Evolutionary conservation across 805 yeast species (phyloP), one percentile per base, ranked within the genome.

Genomic region (Priceomyces melissophilus): DNA sequence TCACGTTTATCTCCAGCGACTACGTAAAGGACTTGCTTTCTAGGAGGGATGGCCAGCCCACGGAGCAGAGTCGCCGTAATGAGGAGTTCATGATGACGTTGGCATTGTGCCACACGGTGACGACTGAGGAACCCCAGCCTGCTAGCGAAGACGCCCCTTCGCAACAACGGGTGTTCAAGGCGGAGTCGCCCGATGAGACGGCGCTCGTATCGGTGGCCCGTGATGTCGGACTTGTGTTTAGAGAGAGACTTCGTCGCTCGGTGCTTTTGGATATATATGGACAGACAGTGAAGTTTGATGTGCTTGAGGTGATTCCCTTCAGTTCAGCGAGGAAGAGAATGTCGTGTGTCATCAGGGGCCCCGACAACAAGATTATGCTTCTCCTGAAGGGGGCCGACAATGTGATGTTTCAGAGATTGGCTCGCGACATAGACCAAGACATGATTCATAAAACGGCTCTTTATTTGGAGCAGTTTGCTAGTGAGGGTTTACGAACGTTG

Each of bases 161-260:
- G 0, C 57, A 56, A 7, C 54, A 60, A 27, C 57, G 79, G 32
- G 70, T 71, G 23, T 82, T 78, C 63, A 82, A 84, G 52, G 90
- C 91, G 1, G 90, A 85, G 55, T 82, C 89, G 7, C 95, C 95
- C 0, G 95, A 85, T 64, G 95, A 85, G 58, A 79, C 83, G 32
- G 90, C 93, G 1, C 69, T 85, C 40, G 91, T 86, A n/a, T 69
- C 83, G 2, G 82, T 77, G 35, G 91, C 91, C 1, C 67, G 86
- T 38, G 91, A 84, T 55, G 50, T 84, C 25, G 95, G 95, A 8
- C 72, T 81, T 49, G 81, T 76, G 0, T 76, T 83, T 55, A 60
- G 72, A 15, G 83, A 75, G 32, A 68, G 80, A 33, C 69, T 71
- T 14, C 70, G 84, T 55, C 70, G 69, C 30, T 66, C 73, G 2